Evolutionary conservation across 75 land plant species (phyloP).

Genomic region (Picea glauca): DNA sequence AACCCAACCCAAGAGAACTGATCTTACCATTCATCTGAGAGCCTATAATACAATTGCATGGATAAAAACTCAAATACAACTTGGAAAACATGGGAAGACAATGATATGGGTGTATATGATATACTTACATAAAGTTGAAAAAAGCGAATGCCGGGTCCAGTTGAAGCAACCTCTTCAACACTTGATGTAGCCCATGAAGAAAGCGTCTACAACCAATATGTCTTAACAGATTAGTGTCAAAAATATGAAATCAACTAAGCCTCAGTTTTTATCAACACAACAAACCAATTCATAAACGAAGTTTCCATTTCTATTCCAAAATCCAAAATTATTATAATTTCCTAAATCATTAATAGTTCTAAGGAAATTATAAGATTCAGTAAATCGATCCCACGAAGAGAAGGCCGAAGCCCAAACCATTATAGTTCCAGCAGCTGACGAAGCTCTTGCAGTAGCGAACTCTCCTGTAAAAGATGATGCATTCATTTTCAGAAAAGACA

Average conservation of each 20-base stretch:
- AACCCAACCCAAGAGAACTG: no score
- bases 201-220: conserved; percentile 52
- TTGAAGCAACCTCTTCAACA: conserved; percentile 85
- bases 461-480: conserved; percentile 47
- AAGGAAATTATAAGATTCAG: no score
- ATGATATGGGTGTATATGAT: not conserved
- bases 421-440: conserved; percentile 75
- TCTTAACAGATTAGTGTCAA: not conserved
- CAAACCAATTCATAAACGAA: not conserved
- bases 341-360: no score
- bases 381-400: no score
- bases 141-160: conserved; percentile 85
- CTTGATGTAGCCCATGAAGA: conserved; percentile 90
- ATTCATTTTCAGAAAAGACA: not conserved
- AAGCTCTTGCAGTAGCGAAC: conserved; percentile 84
- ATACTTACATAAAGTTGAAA: conserved; percentile 82
- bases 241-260: no score
- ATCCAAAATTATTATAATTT: no score
- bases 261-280: no score
- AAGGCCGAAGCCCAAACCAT: conserved; percentile 49
- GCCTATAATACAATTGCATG: no score
- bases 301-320: not conserved
- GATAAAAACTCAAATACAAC: not conserved
- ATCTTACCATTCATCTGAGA: no score
- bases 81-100: not conserved